Percentiles rank a stretch among this genome's conserved stretches.
Conservation (phyloP, 805 yeast genomes). For the Yamadazyma tumulicola region DNA sequence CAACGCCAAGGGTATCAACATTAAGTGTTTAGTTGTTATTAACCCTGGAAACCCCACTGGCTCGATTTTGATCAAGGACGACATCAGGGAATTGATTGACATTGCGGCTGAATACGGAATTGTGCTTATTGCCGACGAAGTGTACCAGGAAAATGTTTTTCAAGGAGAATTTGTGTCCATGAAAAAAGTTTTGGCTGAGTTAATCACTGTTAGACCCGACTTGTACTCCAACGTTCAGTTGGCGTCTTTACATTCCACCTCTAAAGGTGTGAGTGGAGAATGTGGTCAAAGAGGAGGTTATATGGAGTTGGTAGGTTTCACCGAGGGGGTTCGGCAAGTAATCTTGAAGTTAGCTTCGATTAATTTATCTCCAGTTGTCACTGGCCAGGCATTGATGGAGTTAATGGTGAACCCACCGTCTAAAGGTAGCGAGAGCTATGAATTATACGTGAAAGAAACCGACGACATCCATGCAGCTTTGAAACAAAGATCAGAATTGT, state of each 20-base stretch:
- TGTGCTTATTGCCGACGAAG: conserved; percentile 94
- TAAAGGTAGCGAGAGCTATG: conserved; percentile 72
- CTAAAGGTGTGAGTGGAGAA: conserved; percentile 96
- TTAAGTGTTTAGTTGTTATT: conserved; percentile 84
- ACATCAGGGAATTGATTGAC: conserved; percentile 67
- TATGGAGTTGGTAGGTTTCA: conserved; percentile 88
- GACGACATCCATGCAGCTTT: conserved; percentile 59
- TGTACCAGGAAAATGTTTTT: conserved; percentile 90
- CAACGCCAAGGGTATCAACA: conserved; percentile 48
- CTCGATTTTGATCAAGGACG: conserved; percentile 60
- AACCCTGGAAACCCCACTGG: conserved; percentile 99
- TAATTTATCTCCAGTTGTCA: conserved; percentile 88
- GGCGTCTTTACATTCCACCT: conserved; percentile 94
- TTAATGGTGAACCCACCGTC: conserved; percentile 91
- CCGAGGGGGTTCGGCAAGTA: conserved; percentile 61
- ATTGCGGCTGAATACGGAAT: conserved; percentile 84
- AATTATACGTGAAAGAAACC: conserved; percentile 61
- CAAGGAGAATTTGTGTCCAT: conserved; percentile 78
- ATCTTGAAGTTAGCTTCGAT: conserved; percentile 86
- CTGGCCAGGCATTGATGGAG: conserved; percentile 92
- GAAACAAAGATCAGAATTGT: conserved; percentile 54
- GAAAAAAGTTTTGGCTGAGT: conserved; percentile 69
- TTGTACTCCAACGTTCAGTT: conserved; percentile 71
- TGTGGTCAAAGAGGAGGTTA: conserved; percentile 99
- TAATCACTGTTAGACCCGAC: conserved; percentile 53